These are phyloP conservation scores for Cubamyces sp. DNA, from an alignment of 768 basidiomycete genomes.

Conservation along the genomic window DNA sequence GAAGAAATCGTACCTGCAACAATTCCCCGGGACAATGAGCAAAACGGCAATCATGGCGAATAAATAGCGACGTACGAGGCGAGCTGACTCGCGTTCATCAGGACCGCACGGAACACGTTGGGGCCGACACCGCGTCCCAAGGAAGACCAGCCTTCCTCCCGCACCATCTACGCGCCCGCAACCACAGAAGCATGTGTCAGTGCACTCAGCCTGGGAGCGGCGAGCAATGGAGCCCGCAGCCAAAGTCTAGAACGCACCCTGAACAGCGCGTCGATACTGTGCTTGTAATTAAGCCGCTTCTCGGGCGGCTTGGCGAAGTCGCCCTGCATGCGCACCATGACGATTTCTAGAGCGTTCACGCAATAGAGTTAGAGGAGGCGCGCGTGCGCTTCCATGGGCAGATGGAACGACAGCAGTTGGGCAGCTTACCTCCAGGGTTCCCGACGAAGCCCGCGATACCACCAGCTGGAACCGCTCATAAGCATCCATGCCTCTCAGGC, in stretches of 20 bases:
- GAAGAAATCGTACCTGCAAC: constrained; percentile 88
- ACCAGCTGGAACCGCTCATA: constrained; percentile 56
- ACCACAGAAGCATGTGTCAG: not conserved
- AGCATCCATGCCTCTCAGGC: not conserved
- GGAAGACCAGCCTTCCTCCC: constrained; percentile 81
- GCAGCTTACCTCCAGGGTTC: constrained; percentile 73
- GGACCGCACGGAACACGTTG: constrained; percentile 81
- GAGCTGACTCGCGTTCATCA: constrained; percentile 93
- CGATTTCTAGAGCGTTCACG: constrained; percentile 27
- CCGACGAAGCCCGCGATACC: constrained; percentile 87
- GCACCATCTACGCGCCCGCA: constrained; percentile 64
- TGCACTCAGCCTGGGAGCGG: too few species aligned
- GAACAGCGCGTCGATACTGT: constrained; percentile 87
- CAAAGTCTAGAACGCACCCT: constrained; percentile 47
- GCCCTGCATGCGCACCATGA: constrained; percentile 76
- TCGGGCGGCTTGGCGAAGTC: constrained; percentile 89
- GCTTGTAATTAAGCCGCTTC: constrained; percentile 88
- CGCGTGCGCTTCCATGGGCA: not conserved
- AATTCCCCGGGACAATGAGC: not conserved
- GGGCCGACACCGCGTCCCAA: constrained; percentile 79
- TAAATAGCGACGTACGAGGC: constrained; percentile 64
- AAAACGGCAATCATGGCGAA: not conserved
- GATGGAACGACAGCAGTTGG: not conserved
- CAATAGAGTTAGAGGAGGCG: too few species aligned
- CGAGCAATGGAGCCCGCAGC: not conserved